Percentiles rank a stretch among this genome's conserved stretches.
These are phyloP conservation scores for Chloropicon primus DNA, from an alignment of 139 green algal genomes.

Conservation along the genomic window DNA sequence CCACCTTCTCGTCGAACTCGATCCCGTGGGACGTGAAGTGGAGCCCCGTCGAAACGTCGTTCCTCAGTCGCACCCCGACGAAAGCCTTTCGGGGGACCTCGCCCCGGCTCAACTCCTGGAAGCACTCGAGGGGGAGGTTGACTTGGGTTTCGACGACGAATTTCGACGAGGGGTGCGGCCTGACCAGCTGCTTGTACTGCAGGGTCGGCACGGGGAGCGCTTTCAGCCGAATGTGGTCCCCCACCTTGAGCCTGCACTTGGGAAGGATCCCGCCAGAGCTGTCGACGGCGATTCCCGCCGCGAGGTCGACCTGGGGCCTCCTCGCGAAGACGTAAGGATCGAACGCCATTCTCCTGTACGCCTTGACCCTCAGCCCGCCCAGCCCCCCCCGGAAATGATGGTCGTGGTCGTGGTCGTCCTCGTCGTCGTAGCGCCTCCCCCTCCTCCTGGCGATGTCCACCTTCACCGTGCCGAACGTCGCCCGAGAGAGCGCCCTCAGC, in stretches of 20 bases:
- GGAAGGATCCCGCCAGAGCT: background rate
- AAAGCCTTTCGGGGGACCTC: background rate
- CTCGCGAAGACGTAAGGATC: background rate
- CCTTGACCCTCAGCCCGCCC: background rate
- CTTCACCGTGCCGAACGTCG: background rate
- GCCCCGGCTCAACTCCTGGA: background rate
- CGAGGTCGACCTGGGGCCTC: background rate
- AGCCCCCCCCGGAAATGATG: no score
- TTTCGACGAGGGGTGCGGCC: background rate
- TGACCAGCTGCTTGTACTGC: background rate
- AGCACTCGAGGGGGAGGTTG: background rate
- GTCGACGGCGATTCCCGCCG: background rate
- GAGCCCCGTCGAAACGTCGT: background rate
- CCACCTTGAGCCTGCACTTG: background rate
- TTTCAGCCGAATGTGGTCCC: background rate
- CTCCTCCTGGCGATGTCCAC: background rate
- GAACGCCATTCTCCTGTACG: background rate
- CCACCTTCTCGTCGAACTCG: background rate
- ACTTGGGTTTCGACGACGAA: background rate
- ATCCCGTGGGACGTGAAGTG: background rate
- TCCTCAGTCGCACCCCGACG: background rate
- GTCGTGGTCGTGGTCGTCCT: no score
- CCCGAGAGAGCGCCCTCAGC: no score
- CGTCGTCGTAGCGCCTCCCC: background rate
- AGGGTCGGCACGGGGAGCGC: background rate